Evolutionary conservation across 176 grass and related monocot genomes (phyloP).

Genomic region (Carex littledalei): DNA sequence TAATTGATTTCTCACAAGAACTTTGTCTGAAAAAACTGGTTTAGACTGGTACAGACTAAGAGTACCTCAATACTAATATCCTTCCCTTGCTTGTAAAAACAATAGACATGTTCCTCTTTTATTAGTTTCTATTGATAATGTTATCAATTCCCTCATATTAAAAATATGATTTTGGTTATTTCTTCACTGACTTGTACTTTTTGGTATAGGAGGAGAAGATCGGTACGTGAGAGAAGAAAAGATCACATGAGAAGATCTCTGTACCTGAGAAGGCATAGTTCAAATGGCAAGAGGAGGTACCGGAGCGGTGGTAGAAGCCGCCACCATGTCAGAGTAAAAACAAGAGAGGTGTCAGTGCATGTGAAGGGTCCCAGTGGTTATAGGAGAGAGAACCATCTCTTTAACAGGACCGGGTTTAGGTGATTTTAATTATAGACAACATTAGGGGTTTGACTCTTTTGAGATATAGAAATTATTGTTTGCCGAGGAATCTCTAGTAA

Average conservation of each 20-base stretch:
- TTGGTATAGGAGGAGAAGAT: conserved; percentile 13
- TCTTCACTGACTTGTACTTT: background rate
- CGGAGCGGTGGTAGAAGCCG: background rate
- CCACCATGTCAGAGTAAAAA: conserved; percentile 17
- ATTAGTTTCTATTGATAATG: too few species aligned
- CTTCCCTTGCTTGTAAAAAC: background rate
- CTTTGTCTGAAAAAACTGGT: background rate
- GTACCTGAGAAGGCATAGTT: conserved; percentile 6
- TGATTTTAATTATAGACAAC: background rate
- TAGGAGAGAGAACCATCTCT: conserved; percentile 8
- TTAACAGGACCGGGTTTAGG: background rate
- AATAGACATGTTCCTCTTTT: background rate
- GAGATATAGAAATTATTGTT: background rate
- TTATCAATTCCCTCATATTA: background rate
- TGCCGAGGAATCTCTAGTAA: background rate
- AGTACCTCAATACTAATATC: background rate
- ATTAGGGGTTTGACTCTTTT: background rate
- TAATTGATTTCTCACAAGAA: background rate
- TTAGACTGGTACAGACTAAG: background rate
- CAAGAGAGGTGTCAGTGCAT: conserved; percentile 26
- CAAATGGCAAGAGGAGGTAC: conserved; percentile 12
- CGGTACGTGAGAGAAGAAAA: conserved; percentile 5
- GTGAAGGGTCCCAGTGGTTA: conserved; percentile 1
- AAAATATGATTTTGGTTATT: background rate
- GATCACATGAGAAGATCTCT: conserved; percentile 12